Percentiles rank a stretch among this genome's conserved stretches.
Conservation (phyloP, 495 filamentous ascomycete genomes). For the Penicillium egyptiacum region DNA sequence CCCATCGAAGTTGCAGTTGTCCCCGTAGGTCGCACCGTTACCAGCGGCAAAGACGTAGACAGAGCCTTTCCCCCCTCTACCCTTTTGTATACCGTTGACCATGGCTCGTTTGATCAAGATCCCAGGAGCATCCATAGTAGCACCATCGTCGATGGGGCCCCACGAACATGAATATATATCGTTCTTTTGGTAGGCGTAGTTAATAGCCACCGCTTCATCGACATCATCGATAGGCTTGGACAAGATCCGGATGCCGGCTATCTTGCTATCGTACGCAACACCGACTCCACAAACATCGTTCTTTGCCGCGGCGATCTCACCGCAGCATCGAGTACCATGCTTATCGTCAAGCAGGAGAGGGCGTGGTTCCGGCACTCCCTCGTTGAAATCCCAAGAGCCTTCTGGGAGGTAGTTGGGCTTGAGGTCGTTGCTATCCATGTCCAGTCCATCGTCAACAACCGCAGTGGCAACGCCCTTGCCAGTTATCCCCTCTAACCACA, state of each 20-base stretch:
- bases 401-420: conserved; percentile 87
- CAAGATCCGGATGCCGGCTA: conserved; percentile 87
- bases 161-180: conserved; percentile 99
- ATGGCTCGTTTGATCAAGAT: conserved; percentile 87
- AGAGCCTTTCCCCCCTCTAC: conserved; percentile 78
- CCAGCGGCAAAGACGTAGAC: conserved; percentile 97
- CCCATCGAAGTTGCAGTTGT: conserved; percentile 99
- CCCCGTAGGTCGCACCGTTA: conserved; percentile 81
- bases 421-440: conserved; percentile 95
- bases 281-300: conserved; percentile 96
- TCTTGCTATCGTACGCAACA: conserved; percentile 87
- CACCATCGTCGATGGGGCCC: conserved; percentile 92
- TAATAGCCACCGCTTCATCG: conserved; percentile 89
- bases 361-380: conserved; percentile 71
- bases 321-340: conserved; percentile 92
- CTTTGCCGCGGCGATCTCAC: conserved; percentile 85
- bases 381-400: conserved; percentile 96
- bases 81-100: conserved; percentile 87
- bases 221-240: conserved; percentile 86
- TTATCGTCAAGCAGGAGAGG: conserved; percentile 77
- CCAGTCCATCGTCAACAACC: conserved; percentile 93
- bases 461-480: conserved; percentile 86
- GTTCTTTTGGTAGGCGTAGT: conserved; percentile 86
- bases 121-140: conserved; percentile 90
- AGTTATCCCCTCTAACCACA: conserved; percentile 92